A percentile compares a stretch with the other conserved stretches of the same genome.
These are phyloP conservation scores for Penicillium corylophilum DNA, from an alignment of 2,329 filamentous ascomycete species.

Conservation along the genomic window DNA sequence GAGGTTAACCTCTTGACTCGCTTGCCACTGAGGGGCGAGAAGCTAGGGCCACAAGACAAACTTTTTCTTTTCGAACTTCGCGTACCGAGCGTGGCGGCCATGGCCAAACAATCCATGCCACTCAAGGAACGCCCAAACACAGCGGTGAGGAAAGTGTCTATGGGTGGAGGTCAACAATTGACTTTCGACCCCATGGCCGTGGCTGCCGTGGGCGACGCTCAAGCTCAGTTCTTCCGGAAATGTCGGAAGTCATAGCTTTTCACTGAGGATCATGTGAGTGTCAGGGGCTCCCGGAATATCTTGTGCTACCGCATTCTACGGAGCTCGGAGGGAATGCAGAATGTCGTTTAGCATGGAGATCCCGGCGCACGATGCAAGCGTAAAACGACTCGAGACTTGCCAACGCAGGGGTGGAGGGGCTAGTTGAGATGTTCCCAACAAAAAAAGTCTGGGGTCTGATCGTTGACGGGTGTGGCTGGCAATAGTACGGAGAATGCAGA, in stretches of 20 bases:
- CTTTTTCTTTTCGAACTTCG: background rate
- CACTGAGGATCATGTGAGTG: slow-evolving; percentile 6
- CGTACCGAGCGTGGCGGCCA: background rate
- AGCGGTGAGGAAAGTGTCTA: slow-evolving; percentile 16
- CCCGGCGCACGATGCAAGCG: slow-evolving; percentile 11
- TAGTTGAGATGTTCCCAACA: background rate
- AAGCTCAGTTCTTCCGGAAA: slow-evolving; percentile 10
- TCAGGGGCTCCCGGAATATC: background rate
- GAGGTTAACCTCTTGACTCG: background rate
- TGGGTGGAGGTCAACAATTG: slow-evolving; percentile 13
- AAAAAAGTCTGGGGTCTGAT: slow-evolving; percentile 4
- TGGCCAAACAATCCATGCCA: background rate
- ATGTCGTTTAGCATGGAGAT: slow-evolving; percentile 10
- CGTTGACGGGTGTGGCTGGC: slow-evolving; percentile 13
- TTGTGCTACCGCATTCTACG: slow-evolving; percentile 8
- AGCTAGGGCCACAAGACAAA: background rate
- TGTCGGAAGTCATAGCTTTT: background rate
- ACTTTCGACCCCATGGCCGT: slow-evolving; percentile 8
- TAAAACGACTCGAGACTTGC: slow-evolving; percentile 1
- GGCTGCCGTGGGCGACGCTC: background rate
- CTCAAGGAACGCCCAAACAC: slow-evolving; percentile 1
- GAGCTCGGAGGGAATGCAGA: slow-evolving; percentile 8
- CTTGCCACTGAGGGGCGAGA: slow-evolving; percentile 3
- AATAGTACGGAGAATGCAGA: slow-evolving; percentile 1
- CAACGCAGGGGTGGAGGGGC: background rate